Evolutionary conservation across 371 early-diverging fungal genomes (phyloP).

Genomic region (Mucor mucedo): DNA sequence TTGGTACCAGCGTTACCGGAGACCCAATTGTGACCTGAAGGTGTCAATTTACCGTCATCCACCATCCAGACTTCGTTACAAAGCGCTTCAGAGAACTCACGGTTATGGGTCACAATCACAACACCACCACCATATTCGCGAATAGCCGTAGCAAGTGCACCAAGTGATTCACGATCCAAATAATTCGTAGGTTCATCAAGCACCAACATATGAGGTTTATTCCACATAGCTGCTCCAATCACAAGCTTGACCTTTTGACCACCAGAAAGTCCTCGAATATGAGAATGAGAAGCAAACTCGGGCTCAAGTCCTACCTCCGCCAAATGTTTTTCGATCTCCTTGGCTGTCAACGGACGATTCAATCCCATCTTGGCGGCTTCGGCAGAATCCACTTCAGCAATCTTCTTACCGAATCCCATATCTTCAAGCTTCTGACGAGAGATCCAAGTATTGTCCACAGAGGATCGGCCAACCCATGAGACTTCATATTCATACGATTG

Average conservation of each 20-base stretch:
- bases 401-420: constrained; percentile 71
- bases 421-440: constrained; percentile 72
- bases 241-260: constrained; percentile 93
- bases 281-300: constrained; percentile 81
- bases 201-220: constrained; percentile 85
- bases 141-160: constrained; percentile 72
- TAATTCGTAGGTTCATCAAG: constrained; percentile 91
- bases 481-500: constrained; percentile 73
- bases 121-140: constrained; percentile 76
- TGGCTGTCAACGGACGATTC: constrained; percentile 64
- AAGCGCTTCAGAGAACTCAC: constrained; percentile 71
- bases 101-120: constrained; percentile 78
- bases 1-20: constrained; percentile 47
- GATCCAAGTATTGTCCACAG: constrained; percentile 73
- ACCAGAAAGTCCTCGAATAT: constrained; percentile 87
- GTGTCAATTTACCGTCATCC: constrained; percentile 64
- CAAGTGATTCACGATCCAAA: constrained; percentile 77
- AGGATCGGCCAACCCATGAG: constrained; percentile 61
- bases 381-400: constrained; percentile 68
- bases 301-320: constrained; percentile 71
- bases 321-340: constrained; percentile 74
- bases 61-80: constrained; percentile 79
- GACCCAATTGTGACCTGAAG: constrained; percentile 61
- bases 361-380: constrained; percentile 71
- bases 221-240: constrained; percentile 85